Conservation (phyloP, 2,329 filamentous ascomycete species). For the Beauveria bassiana region DNA sequence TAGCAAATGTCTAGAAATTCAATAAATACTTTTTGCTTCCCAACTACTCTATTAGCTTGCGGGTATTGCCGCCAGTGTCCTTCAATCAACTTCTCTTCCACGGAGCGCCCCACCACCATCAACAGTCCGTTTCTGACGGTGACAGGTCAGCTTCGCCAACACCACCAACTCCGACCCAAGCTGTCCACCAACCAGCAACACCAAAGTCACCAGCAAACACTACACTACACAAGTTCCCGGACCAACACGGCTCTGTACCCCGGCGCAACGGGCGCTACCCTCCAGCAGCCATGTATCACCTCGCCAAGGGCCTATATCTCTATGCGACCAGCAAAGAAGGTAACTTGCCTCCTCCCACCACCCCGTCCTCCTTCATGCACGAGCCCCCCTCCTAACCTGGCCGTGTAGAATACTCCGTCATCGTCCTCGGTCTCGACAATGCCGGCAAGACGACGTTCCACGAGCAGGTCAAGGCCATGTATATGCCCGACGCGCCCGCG, state of each 20-base stretch:
- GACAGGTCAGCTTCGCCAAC: neutral
- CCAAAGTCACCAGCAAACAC: neutral
- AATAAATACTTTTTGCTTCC: too few relatives aligned
- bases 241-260: neutral
- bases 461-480: constrained; percentile 89
- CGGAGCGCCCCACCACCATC: neutral
- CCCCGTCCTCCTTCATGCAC: neutral
- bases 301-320: constrained; percentile 88
- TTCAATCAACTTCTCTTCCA: neutral
- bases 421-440: constrained; percentile 94
- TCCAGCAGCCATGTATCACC: constrained; percentile 69
- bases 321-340: constrained; percentile 97
- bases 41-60: too few relatives aligned
- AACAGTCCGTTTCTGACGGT: neutral
- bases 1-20: too few relatives aligned
- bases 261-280: neutral
- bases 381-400: constrained; percentile 1
- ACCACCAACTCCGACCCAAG: neutral
- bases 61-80: too few relatives aligned
- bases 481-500: constrained; percentile 53
- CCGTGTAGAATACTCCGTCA: constrained; percentile 80
- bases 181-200: neutral
- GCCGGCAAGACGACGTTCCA: constrained; percentile 98
- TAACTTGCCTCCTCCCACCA: constrained; percentile 24
- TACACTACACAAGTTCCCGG: neutral